Evolutionary conservation across 352 stramenopile genomes (phyloP), one percentile per base, ranked within the genome.

Genomic region (Phytophthora vignae): DNA sequence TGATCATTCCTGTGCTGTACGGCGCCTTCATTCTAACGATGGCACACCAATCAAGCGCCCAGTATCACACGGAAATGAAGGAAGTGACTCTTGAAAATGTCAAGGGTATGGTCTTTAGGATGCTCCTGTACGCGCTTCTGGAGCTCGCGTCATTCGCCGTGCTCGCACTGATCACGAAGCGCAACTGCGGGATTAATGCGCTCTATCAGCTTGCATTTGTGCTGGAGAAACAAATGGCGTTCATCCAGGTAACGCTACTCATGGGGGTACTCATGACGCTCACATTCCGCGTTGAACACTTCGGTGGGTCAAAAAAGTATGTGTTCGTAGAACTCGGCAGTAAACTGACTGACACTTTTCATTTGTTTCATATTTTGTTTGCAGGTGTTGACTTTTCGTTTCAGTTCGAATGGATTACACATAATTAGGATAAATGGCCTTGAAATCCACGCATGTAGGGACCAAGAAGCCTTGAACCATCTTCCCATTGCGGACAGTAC

Each of bases 41-140:
- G 52, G 12, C 69, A 5, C 29, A 59, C 2, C 38, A 73, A 19
- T 59, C 69, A 1, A 78, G 72, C 48, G 56, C 55, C 2, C 4
- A 64, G 31, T 81, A 73, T 57, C 73, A 81, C 49, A 53, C 65
- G n/a, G 68, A 74, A 49, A 56, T 75, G 11, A 27, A 64, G 7
- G 21, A 27, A 5, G 63, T 76, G 14, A 31, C 36, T 2, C 27
- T 7, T 1, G 25, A 55, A 17, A 44, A 52, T 7, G 40, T 73
- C 21, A 46, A 22, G 1, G 8, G 9, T 5, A 62, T 44, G 17
- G 49, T 70, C 3, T 31, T 31, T n/a, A 67, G 58, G 25, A 54
- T 73, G 22, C 50, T 52, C 11, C 8, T 66, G 15, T 74, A 74
- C 54, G 60, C 60, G 8, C 9, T 55, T 3, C 8, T 74, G 22